A percentile compares a stretch with the other conserved stretches of the same genome.
Conservation (phyloP, 1,284 basidiomycete species). For the Ganoderma lingzhi region DNA sequence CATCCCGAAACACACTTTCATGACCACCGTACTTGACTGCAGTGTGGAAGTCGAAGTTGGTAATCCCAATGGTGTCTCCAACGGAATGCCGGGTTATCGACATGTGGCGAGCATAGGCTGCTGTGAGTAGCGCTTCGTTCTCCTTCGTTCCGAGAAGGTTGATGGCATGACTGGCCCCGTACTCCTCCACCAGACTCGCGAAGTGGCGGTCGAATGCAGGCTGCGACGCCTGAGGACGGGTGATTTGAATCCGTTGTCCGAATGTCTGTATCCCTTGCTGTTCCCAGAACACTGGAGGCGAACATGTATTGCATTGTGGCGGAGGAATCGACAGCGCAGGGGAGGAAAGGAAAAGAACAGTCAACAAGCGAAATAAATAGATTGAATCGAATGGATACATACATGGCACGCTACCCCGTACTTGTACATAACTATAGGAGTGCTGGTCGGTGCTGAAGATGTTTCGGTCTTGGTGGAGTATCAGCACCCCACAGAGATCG, state of each 20-base stretch:
- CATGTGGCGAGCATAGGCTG: conserved; percentile 85
- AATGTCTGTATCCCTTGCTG: conserved; percentile 94
- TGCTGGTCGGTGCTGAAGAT: conserved; percentile 87
- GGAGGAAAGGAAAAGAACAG: conserved; percentile 24
- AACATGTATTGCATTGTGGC: background rate
- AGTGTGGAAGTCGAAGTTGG: conserved; percentile 95
- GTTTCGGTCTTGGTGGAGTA: conserved; percentile 79
- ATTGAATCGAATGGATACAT: conserved; percentile 46
- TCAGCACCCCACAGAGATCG: conserved; percentile 32
- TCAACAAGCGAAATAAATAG: conserved; percentile 24
- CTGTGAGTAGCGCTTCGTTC: conserved; percentile 87
- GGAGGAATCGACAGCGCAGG: conserved; percentile 1
- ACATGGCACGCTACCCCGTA: conserved; percentile 94
- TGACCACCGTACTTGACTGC: conserved; percentile 87
- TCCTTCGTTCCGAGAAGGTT: conserved; percentile 92
- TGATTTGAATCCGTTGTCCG: conserved; percentile 91
- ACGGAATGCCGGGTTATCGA: conserved; percentile 64
- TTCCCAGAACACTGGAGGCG: conserved; percentile 90
- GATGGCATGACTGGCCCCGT: conserved; percentile 83
- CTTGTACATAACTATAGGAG: conserved; percentile 91
- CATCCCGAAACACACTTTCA: conserved; percentile 83
- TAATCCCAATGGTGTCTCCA: conserved; percentile 73
- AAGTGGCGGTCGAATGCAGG: conserved; percentile 97
- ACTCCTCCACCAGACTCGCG: conserved; percentile 84
- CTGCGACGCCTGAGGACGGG: conserved; percentile 94